These are phyloP conservation scores for Lactarius sp. DNA, from an alignment of 768 basidiomycete species.

Conservation along the genomic window DNA sequence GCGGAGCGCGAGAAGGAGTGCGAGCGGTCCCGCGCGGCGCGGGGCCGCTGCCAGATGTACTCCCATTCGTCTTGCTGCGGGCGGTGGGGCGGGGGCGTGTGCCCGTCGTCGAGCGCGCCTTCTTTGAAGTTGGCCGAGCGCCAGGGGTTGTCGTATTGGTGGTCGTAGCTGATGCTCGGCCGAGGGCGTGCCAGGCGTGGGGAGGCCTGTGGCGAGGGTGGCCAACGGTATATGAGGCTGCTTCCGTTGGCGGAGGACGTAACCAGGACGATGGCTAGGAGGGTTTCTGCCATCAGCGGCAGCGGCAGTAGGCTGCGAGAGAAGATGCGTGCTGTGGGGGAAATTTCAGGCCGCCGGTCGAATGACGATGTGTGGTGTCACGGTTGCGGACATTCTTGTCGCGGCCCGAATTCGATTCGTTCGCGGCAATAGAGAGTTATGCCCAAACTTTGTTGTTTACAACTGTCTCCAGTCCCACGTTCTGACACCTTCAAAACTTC, in stretches of 20 bases:
- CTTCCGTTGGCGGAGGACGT: slow-evolving; percentile 80
- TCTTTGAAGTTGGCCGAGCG: slow-evolving; percentile 50
- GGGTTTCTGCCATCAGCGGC: slow-evolving; percentile 62
- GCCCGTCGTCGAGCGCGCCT: slow-evolving; percentile 32
- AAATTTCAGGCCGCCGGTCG: neutral
- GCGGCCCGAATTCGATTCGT: too few species aligned
- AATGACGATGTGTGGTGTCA: neutral
- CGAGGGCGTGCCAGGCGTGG: slow-evolving; percentile 68
- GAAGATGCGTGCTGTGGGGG: neutral
- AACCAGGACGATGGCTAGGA: slow-evolving; percentile 77
- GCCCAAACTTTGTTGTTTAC: too few species aligned
- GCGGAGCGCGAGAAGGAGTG: slow-evolving; percentile 46
- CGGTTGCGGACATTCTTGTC: neutral
- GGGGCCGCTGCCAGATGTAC: slow-evolving; percentile 61
- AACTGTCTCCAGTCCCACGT: too few species aligned
- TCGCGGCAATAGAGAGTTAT: too few species aligned
- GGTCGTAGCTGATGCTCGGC: slow-evolving; percentile 42
- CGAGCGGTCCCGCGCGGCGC: slow-evolving; percentile 45
- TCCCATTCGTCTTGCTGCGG: slow-evolving; percentile 38
- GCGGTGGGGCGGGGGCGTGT: slow-evolving; percentile 17
- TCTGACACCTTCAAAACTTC: too few species aligned
- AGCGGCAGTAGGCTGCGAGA: neutral
- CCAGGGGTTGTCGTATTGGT: slow-evolving; percentile 71
- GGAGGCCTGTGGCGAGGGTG: slow-evolving; percentile 59
- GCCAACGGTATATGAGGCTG: slow-evolving; percentile 80